Evolutionary conservation across 495 filamentous ascomycete genomes (phyloP).

Genomic region (Aspergillus coremiiformis): DNA sequence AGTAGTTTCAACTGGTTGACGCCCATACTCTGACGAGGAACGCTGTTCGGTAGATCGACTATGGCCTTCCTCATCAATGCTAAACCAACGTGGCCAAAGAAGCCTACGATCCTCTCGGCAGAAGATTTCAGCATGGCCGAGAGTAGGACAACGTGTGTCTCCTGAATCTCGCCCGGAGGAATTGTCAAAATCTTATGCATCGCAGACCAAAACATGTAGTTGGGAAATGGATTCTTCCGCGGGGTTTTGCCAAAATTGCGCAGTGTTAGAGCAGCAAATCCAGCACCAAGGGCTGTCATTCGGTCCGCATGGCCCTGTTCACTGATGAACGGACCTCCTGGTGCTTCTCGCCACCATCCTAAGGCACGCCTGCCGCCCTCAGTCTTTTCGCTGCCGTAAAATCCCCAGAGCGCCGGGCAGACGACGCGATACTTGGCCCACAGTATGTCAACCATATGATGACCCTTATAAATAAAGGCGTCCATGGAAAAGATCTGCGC

Average conservation of each 20-base stretch:
- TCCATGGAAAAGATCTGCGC: constrained; percentile 66
- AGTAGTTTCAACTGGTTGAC: constrained; percentile 53
- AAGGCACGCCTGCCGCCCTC: constrained; percentile 58
- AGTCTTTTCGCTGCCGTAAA: constrained; percentile 68
- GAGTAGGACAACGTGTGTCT: constrained; percentile 73
- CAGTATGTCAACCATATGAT: constrained; percentile 73
- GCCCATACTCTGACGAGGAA: constrained; percentile 43
- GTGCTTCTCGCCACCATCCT: constrained; percentile 63
- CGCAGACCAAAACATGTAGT: constrained; percentile 69
- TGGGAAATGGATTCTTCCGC: constrained; percentile 69
- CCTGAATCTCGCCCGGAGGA: constrained; percentile 54
- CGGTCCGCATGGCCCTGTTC: constrained; percentile 67
- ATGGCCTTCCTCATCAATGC: constrained; percentile 57
- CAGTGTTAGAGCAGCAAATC: constrained; percentile 72
- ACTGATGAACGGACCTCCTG: constrained; percentile 45
- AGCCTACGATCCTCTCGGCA: constrained; percentile 60
- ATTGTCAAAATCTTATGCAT: constrained; percentile 68
- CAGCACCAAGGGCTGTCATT: constrained; percentile 78
- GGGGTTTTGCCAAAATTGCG: constrained; percentile 67
- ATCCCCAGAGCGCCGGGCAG: constrained; percentile 84
- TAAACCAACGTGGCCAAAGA: constrained; percentile 66
- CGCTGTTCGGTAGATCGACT: constrained; percentile 56
- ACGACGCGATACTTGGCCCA: constrained; percentile 76
- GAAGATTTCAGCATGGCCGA: constrained; percentile 67
- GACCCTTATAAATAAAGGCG: constrained; percentile 60